Percentiles rank a stretch among this genome's conserved stretches.
phyloP scores from a whole-genome alignment of 2,329 filamentous ascomycete genomes.

The Colletotrichum incanum region DNA sequence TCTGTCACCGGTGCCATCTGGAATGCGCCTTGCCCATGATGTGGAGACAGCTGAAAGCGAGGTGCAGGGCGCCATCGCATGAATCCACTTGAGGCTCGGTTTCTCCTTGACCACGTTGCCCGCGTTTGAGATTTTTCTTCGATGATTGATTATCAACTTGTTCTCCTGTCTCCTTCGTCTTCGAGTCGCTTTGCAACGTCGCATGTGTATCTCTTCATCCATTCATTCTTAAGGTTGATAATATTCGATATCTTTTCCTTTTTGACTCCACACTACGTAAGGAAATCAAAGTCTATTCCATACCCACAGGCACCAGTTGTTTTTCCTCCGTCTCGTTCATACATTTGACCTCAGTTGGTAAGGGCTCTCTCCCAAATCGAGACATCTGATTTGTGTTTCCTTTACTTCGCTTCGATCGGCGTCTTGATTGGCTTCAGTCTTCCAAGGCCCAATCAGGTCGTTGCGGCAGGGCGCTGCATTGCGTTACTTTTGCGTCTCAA shows the following conservation, averaged over 20 bases:
- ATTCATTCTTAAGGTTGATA: background rate
- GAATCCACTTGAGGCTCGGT: slow-evolving; percentile 2
- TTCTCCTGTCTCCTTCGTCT: background rate
- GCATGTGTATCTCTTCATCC: background rate
- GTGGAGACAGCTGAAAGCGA: slow-evolving; percentile 18
- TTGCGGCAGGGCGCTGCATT: too few species aligned
- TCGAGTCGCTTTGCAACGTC: background rate
- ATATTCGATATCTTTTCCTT: too few species aligned
- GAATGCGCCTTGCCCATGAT: slow-evolving; percentile 18
- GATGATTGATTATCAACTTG: background rate
- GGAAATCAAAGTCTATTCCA: too few species aligned
- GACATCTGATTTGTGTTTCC: too few species aligned
- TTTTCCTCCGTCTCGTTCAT: too few species aligned
- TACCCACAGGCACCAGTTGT: too few species aligned
- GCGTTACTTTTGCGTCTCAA: background rate
- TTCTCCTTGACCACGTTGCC: background rate
- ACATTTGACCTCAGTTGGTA: too few species aligned
- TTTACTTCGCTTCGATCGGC: too few species aligned
- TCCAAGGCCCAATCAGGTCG: too few species aligned
- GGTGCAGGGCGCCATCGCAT: background rate
- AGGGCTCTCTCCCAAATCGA: too few species aligned
- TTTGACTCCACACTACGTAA: too few species aligned
- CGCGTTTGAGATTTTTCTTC: background rate
- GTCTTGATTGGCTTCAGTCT: too few species aligned
- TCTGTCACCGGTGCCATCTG: slow-evolving; percentile 19